Conservation (phyloP, 495 filamentous ascomycete species). For the Letharia lupina region DNA sequence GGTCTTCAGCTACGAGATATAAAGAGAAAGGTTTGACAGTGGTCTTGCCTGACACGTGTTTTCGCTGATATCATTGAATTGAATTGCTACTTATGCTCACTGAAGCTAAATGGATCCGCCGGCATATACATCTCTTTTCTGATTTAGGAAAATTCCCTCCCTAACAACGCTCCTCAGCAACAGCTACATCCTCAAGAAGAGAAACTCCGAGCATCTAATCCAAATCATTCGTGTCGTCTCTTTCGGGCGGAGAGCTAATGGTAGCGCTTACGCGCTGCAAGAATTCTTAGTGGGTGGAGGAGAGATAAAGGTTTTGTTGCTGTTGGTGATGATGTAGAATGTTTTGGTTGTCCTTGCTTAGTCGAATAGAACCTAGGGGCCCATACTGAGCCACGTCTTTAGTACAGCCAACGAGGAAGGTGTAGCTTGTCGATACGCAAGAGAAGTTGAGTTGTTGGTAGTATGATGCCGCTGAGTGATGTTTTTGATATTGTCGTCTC, state of each 20-base stretch:
- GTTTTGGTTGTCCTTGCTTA: not conserved
- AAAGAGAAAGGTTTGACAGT: not conserved
- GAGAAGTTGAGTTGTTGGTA: not conserved
- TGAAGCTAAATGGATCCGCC: slow-evolving; percentile 5
- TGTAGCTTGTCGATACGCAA: not conserved
- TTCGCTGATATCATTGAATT: not conserved
- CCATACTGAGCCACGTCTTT: not conserved
- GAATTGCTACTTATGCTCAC: slow-evolving; percentile 17
- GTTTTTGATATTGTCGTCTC: not conserved
- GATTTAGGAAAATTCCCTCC: not conserved
- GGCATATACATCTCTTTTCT: not conserved
- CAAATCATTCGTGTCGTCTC: not conserved
- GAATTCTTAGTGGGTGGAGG: not conserved
- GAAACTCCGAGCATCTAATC: not conserved
- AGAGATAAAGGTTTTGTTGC: not conserved
- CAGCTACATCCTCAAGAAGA: not conserved
- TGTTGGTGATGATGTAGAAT: not conserved
- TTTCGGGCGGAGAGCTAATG: not conserved
- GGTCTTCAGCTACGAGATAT: not conserved
- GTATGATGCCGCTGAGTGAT: slow-evolving; percentile 1
- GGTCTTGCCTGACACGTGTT: not conserved
- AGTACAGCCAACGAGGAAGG: not conserved
- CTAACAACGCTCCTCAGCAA: not conserved
- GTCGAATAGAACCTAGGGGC: not conserved
- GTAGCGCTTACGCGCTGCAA: not conserved